phyloP scores from a whole-genome alignment of 768 basidiomycete genomes.

The Krasilnikovozyma curviuscula region DNA sequence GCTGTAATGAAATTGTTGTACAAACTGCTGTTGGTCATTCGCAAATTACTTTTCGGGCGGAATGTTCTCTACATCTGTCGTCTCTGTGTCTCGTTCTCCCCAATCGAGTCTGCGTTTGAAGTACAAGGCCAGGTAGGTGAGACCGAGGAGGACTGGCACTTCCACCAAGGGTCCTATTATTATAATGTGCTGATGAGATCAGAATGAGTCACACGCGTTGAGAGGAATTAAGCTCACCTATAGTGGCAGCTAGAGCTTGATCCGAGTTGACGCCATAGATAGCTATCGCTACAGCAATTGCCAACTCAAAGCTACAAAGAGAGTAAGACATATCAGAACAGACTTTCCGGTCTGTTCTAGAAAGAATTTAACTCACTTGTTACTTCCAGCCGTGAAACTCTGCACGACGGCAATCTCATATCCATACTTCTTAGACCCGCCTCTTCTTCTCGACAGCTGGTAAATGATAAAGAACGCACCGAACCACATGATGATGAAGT shows the following conservation, averaged over 20 bases:
- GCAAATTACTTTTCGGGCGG: too few relatives aligned
- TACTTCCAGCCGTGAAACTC: constrained; percentile 58
- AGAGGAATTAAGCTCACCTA: constrained; percentile 36
- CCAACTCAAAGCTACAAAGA: constrained; percentile 39
- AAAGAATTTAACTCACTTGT: constrained; percentile 44
- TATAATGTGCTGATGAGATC: neutral
- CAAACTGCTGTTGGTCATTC: too few relatives aligned
- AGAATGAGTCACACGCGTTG: too few relatives aligned
- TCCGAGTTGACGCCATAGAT: constrained; percentile 58
- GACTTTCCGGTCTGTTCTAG: neutral
- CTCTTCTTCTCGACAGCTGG: constrained; percentile 30
- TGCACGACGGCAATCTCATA: constrained; percentile 52
- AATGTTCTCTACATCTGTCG: too few relatives aligned
- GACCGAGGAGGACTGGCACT: constrained; percentile 51
- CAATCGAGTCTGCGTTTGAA: constrained; percentile 31
- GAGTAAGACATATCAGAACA: neutral
- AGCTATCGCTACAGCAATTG: constrained; percentile 62
- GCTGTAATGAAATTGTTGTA: too few relatives aligned
- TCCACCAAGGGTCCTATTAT: constrained; percentile 22
- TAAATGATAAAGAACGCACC: constrained; percentile 41
- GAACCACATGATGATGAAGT: constrained; percentile 61
- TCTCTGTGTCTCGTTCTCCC: constrained; percentile 19
- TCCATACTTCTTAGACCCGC: constrained; percentile 23
- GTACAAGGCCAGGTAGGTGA: constrained; percentile 46
- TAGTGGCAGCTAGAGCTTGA: constrained; percentile 60